These are phyloP conservation scores for Yarrowia porcina DNA, from an alignment of 805 yeast genomes.

Conservation along the genomic window DNA sequence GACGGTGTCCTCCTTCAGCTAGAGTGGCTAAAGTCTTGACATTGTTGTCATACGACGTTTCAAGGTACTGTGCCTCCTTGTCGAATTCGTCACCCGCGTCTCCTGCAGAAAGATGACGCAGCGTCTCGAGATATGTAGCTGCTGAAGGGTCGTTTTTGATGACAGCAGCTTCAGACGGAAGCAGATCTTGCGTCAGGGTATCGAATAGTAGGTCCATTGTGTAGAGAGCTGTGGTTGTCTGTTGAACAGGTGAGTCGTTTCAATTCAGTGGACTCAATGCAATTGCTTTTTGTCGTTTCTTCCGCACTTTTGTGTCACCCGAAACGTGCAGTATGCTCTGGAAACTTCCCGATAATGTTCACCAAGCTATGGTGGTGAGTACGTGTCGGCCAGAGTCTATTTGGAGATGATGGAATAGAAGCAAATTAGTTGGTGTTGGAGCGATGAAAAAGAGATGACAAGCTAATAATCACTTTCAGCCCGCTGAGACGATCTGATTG, in stretches of 20 bases:
- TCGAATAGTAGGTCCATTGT: constrained; percentile 13
- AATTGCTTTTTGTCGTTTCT: background rate
- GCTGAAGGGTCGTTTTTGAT: constrained; percentile 8
- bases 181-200: constrained; percentile 6
- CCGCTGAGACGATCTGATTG: background rate
- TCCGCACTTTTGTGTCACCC: background rate
- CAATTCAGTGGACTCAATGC: background rate
- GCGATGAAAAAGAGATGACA: too few relatives aligned
- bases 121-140: background rate
- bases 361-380: constrained; percentile 16
- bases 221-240: background rate
- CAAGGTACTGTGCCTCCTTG: constrained; percentile 6
- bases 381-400: constrained; percentile 7
- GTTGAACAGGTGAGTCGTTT: background rate
- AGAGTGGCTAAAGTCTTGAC: constrained; percentile 19
- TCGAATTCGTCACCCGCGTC: constrained; percentile 15
- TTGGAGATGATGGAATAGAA: background rate
- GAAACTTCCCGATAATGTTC: background rate
- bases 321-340: background rate
- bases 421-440: too few relatives aligned
- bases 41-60: constrained; percentile 9
- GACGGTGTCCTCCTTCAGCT: constrained; percentile 22
- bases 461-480: too few relatives aligned
- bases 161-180: background rate
- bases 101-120: constrained; percentile 8